Evolutionary conservation across 495 filamentous ascomycete genomes (phyloP), one percentile per base, ranked within the genome.

Genomic region (Tuber microsphaerosporum): DNA sequence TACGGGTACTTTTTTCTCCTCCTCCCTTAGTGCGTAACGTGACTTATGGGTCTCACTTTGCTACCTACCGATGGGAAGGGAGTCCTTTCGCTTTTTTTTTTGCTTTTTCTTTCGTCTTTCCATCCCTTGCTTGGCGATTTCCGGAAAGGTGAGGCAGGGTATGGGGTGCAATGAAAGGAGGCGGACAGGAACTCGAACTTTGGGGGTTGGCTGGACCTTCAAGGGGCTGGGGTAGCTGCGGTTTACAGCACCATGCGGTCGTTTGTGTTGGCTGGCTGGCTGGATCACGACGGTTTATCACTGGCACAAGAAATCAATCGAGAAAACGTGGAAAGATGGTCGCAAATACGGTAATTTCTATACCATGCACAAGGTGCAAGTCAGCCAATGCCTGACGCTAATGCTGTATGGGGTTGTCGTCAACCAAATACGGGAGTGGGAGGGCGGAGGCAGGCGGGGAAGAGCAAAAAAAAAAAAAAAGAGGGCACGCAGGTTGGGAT

Each of bases 81-180:
- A 75, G 65, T 75, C 75, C 39, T 70, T 61, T 19, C 42, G 48
- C 4, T 26, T n/a, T 34, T 65, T 34, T 34, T 19, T 65, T 65
- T 61, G n/a, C 26, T 26, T 65, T 34, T 34, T 34, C 19, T 65
- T 61, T 8, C 10, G 12, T 34, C 26, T 34, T 16, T 17, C 8
- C 56, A 70, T 73, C 75, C 76, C 76, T 71, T 72, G 73, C 69
- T 79, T 79, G 76, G 77, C 73, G 75, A 73, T 70, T 77, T 73
- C 77, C 76, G 76, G 56, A 72, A 75, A 75, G 70, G 79, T 79
- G 77, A 75, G 72, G 77, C 75, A 79, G 76, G 45, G 73, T 71
- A 71, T 56, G 75, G 77, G 42, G 71, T 48, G 46, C 44, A 70
- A 56, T 73, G 73, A 39, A 69, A 79, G 48, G 69, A 74, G 48